phyloP scores from a whole-genome alignment of 805 yeast species.

The Kurtzmaniella fragi region DNA sequence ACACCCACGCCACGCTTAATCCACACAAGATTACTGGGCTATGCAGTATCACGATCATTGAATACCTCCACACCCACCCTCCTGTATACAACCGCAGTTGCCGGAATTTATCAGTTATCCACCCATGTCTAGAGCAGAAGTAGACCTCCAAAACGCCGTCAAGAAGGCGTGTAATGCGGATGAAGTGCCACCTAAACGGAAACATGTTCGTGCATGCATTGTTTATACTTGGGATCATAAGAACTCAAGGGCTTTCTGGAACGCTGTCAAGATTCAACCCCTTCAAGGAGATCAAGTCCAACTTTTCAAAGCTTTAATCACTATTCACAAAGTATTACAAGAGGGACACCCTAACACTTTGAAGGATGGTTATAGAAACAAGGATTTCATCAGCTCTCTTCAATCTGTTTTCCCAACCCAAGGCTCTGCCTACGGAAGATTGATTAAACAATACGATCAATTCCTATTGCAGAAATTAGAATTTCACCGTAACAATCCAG shows the following conservation, averaged over 20 bases:
- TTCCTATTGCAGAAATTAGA: constrained; percentile 68
- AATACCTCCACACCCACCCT: too few species aligned
- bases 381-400: constrained; percentile 72
- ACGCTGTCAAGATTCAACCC: constrained; percentile 72
- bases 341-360: constrained; percentile 92
- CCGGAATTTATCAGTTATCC: too few species aligned
- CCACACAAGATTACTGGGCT: too few species aligned
- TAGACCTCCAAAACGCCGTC: constrained; percentile 47
- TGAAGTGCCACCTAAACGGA: constrained; percentile 90
- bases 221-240: constrained; percentile 96
- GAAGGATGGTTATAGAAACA: constrained; percentile 72
- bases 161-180: constrained; percentile 83
- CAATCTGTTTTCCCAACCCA: constrained; percentile 47
- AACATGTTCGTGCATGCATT: constrained; percentile 93
- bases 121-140: constrained; percentile 43
- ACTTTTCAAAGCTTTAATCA: constrained; percentile 77
- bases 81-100: too few species aligned
- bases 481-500: constrained; percentile 81
- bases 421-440: constrained; percentile 55
- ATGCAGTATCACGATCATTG: too few species aligned
- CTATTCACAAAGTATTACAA: constrained; percentile 88
- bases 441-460: constrained; percentile 72
- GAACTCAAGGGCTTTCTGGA: constrained; percentile 80
- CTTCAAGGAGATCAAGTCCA: constrained; percentile 78
- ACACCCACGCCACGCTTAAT: too few species aligned